A percentile compares a stretch with the other conserved stretches of the same genome.
phyloP scores from a whole-genome alignment of 225 moss, liverwort and hornwort species.

The Sphagnum tenellum region DNA sequence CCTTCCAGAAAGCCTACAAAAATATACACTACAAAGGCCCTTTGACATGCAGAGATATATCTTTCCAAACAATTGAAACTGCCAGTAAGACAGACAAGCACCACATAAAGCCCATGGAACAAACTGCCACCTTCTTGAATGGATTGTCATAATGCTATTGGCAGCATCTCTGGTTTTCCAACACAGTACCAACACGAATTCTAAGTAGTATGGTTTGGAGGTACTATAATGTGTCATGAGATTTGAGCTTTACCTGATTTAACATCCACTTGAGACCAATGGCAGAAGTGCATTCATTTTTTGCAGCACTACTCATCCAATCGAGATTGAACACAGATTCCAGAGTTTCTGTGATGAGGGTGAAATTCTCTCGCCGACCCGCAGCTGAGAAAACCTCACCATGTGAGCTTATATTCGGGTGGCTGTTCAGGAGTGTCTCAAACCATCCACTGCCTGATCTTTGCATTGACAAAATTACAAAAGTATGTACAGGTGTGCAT shows the following conservation, averaged over 20 bases:
- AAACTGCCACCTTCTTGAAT: no score
- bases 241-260: constrained; percentile 35
- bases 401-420: constrained; percentile 59
- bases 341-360: constrained; percentile 33
- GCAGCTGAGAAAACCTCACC: constrained; percentile 46
- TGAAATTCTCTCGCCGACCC: constrained; percentile 33
- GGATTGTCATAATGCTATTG: no score
- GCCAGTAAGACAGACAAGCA: no score
- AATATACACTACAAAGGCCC: no score
- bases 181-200: no score
- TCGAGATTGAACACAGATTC: constrained; percentile 45
- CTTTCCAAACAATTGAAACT: no score
- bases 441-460: constrained; percentile 68
- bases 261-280: constrained; percentile 69
- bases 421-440: constrained; percentile 51
- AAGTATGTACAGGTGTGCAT: constrained; percentile 50
- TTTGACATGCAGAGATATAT: no score
- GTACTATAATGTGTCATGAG: no score
- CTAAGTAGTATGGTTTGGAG: no score
- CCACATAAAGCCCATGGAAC: no score
- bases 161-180: no score
- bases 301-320: constrained; percentile 49
- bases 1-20: no score
- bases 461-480: constrained; percentile 61
- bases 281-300: constrained; percentile 45